These are phyloP conservation scores for Glaciozyma antarctica DNA, from an alignment of 768 basidiomycete genomes.

Conservation along the genomic window DNA sequence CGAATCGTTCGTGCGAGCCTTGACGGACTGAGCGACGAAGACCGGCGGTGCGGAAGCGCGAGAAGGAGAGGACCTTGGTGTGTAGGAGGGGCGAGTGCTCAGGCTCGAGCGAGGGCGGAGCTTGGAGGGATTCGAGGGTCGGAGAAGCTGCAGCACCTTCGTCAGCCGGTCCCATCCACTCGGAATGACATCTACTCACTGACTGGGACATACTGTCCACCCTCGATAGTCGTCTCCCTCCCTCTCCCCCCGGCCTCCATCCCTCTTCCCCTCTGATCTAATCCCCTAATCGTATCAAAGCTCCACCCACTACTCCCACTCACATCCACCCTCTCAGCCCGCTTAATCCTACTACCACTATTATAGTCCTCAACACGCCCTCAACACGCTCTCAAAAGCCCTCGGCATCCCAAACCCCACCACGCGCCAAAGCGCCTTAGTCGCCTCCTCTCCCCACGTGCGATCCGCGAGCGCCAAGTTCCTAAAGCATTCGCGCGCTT, in stretches of 20 bases:
- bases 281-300: not conserved
- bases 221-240: not conserved
- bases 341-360: slow-evolving; percentile 8
- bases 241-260: not conserved
- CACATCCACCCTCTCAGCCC: not conserved
- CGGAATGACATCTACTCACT: not conserved
- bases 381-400: slow-evolving; percentile 28
- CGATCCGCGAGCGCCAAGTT: slow-evolving; percentile 18
- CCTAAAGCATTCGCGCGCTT: slow-evolving; percentile 2
- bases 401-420: slow-evolving; percentile 27
- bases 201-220: not conserved
- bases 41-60: slow-evolving; percentile 92
- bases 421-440: slow-evolving; percentile 22
- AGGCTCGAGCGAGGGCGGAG: slow-evolving; percentile 49
- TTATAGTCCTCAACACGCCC: slow-evolving; percentile 26
- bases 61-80: slow-evolving; percentile 82
- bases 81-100: slow-evolving; percentile 42
- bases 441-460: slow-evolving; percentile 23
- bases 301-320: not conserved
- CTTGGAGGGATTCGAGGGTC: slow-evolving; percentile 50
- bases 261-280: not conserved
- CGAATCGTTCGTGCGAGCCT: slow-evolving; percentile 78
- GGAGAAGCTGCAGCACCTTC: not conserved
- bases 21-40: slow-evolving; percentile 88
- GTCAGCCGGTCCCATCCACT: not conserved